A percentile compares a stretch with the other conserved stretches of the same genome.
Evolutionary conservation across 768 basidiomycete genomes (phyloP).

Genomic region (Kwoniella heveanensis): DNA sequence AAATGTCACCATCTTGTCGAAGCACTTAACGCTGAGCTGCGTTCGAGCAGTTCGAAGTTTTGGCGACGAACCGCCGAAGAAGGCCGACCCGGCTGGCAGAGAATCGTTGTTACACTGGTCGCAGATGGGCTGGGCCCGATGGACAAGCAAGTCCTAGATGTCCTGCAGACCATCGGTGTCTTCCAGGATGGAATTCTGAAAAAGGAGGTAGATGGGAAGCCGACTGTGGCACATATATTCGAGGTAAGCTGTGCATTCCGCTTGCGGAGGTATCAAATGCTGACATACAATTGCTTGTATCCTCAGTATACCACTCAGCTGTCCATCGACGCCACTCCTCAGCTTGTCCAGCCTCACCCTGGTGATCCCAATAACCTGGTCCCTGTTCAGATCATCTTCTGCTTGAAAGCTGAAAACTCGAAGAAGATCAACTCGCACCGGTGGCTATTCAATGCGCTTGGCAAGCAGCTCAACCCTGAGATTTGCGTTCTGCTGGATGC

Average conservation of each 20-base stretch:
- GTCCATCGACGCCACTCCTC: conserved; percentile 85
- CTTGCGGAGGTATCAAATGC: conserved; percentile 57
- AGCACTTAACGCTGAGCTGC: no score
- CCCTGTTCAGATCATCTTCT: conserved; percentile 63
- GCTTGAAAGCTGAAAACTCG: conserved; percentile 71
- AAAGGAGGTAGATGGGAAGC: conserved; percentile 82
- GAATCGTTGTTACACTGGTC: conserved; percentile 57
- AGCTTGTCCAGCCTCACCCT: conserved; percentile 83
- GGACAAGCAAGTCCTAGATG: conserved; percentile 69
- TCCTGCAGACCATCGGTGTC: conserved; percentile 69
- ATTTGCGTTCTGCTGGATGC: conserved; percentile 54
- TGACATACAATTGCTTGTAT: not conserved
- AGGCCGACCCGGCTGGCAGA: conserved; percentile 57
- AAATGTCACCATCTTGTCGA: not conserved
- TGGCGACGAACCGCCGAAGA: conserved; percentile 53
- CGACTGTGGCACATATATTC: conserved; percentile 67
- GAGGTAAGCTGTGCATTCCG: conserved; percentile 17
- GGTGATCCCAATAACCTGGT: conserved; percentile 83
- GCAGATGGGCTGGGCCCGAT: conserved; percentile 56
- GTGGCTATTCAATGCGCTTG: conserved; percentile 55
- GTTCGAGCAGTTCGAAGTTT: conserved; percentile 52
- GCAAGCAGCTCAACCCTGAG: conserved; percentile 50
- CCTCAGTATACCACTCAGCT: conserved; percentile 91
- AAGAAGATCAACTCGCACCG: conserved; percentile 55
- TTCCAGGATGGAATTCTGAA: conserved; percentile 82